These are phyloP conservation scores for Termitomyces sp. DNA, from an alignment of 768 basidiomycete genomes.

Conservation along the genomic window DNA sequence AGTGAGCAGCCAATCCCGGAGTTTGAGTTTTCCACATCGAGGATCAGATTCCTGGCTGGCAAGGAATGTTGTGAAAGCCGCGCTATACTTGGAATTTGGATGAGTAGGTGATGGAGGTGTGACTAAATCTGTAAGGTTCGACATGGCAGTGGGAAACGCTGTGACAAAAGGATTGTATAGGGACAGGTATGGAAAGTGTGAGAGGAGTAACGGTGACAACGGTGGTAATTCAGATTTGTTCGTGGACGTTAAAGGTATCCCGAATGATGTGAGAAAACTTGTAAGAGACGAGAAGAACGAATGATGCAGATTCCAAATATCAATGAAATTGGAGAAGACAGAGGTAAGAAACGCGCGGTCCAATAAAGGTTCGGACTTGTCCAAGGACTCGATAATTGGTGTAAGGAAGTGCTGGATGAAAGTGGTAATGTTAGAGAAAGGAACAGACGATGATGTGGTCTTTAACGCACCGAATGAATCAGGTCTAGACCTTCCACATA, in stretches of 20 bases:
- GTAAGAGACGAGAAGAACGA: slow-evolving; percentile 61
- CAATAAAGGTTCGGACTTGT: slow-evolving; percentile 62
- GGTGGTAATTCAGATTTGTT: slow-evolving; percentile 24
- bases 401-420: slow-evolving; percentile 66
- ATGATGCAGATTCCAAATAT: slow-evolving; percentile 86
- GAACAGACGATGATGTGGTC: neutral
- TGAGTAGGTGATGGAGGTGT: slow-evolving; percentile 32
- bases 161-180: slow-evolving; percentile 84
- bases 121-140: slow-evolving; percentile 50
- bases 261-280: slow-evolving; percentile 32
- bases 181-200: slow-evolving; percentile 86
- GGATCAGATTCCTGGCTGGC: slow-evolving; percentile 60
- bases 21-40: slow-evolving; percentile 64
- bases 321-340: slow-evolving; percentile 84
- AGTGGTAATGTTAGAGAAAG: slow-evolving; percentile 1
- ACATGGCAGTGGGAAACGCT: slow-evolving; percentile 62
- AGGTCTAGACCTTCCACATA: slow-evolving; percentile 81
- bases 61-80: slow-evolving; percentile 59
- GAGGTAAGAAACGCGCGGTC: slow-evolving; percentile 62
- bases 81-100: slow-evolving; percentile 37
- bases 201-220: slow-evolving; percentile 56
- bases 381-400: slow-evolving; percentile 72
- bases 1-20: slow-evolving; percentile 82
- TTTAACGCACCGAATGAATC: slow-evolving; percentile 62
- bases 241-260: slow-evolving; percentile 2